These are phyloP conservation scores for Cryphonectria naterciae DNA, from an alignment of 2,329 filamentous ascomycete genomes.

Conservation along the genomic window DNA sequence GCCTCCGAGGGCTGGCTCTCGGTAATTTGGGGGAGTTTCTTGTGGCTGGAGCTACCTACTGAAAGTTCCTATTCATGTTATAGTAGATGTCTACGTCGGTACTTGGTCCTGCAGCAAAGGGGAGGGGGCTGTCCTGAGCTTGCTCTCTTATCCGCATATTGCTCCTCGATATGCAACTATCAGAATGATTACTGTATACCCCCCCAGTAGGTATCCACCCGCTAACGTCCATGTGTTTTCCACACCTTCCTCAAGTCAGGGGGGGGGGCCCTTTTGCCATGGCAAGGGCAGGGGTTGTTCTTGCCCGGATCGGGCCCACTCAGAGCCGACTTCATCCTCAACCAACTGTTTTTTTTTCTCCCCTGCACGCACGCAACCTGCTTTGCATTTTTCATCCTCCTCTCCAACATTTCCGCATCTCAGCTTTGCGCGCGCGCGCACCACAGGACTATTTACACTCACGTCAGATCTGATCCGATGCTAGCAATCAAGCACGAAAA, in stretches of 20 bases:
- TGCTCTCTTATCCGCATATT: not conserved
- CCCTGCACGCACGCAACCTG: not conserved
- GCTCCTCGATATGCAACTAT: not conserved
- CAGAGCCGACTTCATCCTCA: slow-evolving; percentile 4
- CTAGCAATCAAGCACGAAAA: not conserved
- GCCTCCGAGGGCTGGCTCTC: not conserved
- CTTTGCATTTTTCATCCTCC: not conserved
- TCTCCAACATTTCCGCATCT: not conserved
- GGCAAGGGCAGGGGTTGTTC: not conserved
- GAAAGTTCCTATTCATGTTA: not conserved
- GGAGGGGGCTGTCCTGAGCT: not conserved
- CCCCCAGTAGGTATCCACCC: not conserved
- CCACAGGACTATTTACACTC: not conserved
- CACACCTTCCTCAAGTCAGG: not conserved
- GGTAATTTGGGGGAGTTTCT: not conserved
- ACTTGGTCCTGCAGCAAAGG: not conserved
- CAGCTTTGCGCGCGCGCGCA: no score
- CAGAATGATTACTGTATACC: not conserved
- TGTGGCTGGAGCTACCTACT: not conserved
- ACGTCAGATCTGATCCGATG: not conserved
- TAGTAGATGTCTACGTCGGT: not conserved
- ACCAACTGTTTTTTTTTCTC: not conserved
- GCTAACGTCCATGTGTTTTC: not conserved
- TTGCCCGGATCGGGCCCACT: slow-evolving; percentile 3
- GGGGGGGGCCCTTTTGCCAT: not conserved